Conservation (phyloP, 169 alveolate genomes). For the Perkinsus marinus region DNA sequence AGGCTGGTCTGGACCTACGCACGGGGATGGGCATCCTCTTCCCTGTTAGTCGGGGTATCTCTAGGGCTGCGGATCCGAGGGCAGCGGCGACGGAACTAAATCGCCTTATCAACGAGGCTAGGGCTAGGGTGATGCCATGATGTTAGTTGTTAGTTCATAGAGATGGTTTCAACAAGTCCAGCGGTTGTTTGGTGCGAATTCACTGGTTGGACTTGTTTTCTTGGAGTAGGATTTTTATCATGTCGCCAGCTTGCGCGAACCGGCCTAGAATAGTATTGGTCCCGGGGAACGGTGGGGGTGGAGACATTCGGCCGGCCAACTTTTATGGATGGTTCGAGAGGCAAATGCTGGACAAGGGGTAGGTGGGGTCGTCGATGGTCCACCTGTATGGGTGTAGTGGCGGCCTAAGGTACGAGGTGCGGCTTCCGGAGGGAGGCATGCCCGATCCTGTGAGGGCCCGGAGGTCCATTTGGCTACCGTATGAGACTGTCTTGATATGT, state of each 20-base stretch:
- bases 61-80: not conserved
- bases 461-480: not conserved
- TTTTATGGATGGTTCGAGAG: not conserved
- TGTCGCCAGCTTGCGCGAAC: not conserved
- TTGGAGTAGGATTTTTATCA: not conserved
- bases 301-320: not conserved
- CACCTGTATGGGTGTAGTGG: not conserved
- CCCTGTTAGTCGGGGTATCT: constrained; percentile 28
- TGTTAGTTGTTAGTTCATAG: not conserved
- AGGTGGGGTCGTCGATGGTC: not conserved
- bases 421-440: not conserved
- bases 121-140: not conserved
- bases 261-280: not conserved
- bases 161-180: too few species aligned
- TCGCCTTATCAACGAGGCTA: not conserved
- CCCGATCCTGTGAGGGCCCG: not conserved
- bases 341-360: not conserved
- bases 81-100: not conserved
- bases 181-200: too few species aligned
- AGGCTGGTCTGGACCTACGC: constrained; percentile 12
- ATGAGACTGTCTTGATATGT: too few species aligned
- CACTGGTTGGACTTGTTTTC: too few species aligned
- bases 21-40: constrained; percentile 34
- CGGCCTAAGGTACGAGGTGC: not conserved
- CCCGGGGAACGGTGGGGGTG: not conserved